Base-by-base conservation (phyloP, 2,329 filamentous ascomycete species). In the Exophiala alcalophila region DNA sequence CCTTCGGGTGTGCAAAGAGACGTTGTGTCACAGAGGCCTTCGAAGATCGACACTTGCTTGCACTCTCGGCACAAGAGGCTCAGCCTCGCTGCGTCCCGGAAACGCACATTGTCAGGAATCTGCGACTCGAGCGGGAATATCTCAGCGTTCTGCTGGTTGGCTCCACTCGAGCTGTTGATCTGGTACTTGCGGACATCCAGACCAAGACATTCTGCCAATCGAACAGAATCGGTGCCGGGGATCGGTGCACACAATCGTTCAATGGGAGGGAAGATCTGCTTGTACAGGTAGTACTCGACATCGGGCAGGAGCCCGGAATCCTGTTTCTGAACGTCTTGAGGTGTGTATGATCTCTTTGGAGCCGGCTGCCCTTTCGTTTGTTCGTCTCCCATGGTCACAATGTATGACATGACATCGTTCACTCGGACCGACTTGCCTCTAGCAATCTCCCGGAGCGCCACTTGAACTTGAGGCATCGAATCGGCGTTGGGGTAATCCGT, bases 171-270 rank as follows among this genome's bases (percentile, higher is more conserved):
- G 25, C 76, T 80, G 56, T 76, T 81, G 64, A 84, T 82, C 52
- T 83, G 80, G 63, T 97, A 98, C 57, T 92, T 92, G 56, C 80
- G 80, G 18, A 87, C 81, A 64, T 98, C 92, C 18, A 98, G 81
- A 2, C 92, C 92, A 10, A 98, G 79, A 62, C 92, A 94, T 62
- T 96, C 90, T 2, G 92, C 92, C 7, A 98, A 77, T 53, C 90
- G 83, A 2, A 87, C 80, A 5, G 91, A 85, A 51, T 95, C 94
- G 2, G 92, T 98, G 46, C 92, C 92, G 10, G 80, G 80, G 58
- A 98, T 96, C 47, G 94, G 95, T 49, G 91, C 92, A 63, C 92
- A 98, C 15, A 98, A 81, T 75, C 92, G 87, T 69, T 98, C 92
- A 18, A 98, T 92, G 0, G 92, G 92, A 8, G 92, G 92, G 67